Evolutionary conservation across 306 rosid species (phyloP).

Genomic region (Phaseolus lunatus): DNA sequence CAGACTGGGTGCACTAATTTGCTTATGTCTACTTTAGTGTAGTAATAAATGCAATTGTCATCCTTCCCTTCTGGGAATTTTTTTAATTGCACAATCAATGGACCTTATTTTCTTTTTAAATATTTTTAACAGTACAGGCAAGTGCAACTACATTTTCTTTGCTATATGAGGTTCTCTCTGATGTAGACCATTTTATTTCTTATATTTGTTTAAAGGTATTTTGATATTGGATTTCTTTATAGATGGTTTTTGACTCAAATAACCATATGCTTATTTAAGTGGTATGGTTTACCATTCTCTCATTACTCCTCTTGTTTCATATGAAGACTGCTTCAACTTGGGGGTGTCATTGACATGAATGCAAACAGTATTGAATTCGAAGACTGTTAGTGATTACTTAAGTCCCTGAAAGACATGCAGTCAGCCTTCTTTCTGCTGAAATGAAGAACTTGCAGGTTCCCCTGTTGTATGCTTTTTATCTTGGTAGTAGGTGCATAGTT

Average conservation of each 20-base stretch:
- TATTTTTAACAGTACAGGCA: conserved; percentile 14
- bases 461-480: conserved; percentile 9
- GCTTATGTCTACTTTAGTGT: conserved; percentile 29
- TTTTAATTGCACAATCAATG: conserved; percentile 30
- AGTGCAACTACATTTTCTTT: conserved; percentile 24
- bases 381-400: conserved; percentile 28
- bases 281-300: conserved; percentile 27
- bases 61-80: conserved; percentile 8
- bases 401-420: conserved; percentile 48
- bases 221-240: neutral
- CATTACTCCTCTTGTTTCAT: conserved; percentile 44
- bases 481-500: conserved; percentile 9
- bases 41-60: conserved; percentile 30
- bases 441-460: conserved; percentile 67
- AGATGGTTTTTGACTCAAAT: conserved; percentile 24
- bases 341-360: conserved; percentile 20
- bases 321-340: conserved; percentile 22
- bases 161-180: conserved; percentile 26
- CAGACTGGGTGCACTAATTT: conserved; percentile 26
- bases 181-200: conserved; percentile 26
- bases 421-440: conserved; percentile 55
- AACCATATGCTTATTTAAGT: conserved; percentile 19
- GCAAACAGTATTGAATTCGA: conserved; percentile 31
- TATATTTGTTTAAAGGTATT: conserved; percentile 14
- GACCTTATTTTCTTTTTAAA: conserved; percentile 17